Base-by-base conservation (phyloP, 192 early-diverging fungal genomes). In the Podila epicladia region DNA sequence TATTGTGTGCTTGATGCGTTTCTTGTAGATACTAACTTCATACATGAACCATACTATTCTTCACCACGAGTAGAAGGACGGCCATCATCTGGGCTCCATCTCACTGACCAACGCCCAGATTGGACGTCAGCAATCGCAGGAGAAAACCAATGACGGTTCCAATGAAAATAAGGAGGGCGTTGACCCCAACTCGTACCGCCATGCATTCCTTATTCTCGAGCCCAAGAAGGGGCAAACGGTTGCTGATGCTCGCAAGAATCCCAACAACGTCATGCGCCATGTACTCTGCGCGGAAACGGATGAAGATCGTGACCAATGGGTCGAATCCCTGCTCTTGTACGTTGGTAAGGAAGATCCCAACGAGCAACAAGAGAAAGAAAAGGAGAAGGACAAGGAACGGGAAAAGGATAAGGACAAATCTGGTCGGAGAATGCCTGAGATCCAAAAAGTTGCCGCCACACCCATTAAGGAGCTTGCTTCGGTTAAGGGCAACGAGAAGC, bases 261-360 rank as follows among this genome's bases (percentile, higher is more conserved):
- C 77, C 9, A 65, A 61, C 62, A 73, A 45, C 35, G 77, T 80
- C 20, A 73, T 73, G 19, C 76, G 91, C 8, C 96, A 97, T 71
- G 90, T 97, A 37, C 91, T 99, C 50, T 96, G 93, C 83, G 95
- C 96, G 13, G 93, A 94, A n/a, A 94, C 91, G 9, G 96, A 97
- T 58, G 75, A 87, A 62, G 97, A 99, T 57, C 87, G 97, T 53
- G 96, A 97, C 82, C 92, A 92, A 31, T 99, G 97, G 97, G 92
- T 99, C 0, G 87, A 90, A 58, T 89, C 91, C 3, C 75, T 97
- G 70, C 61, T 88, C 58, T 62, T 86, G 20, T 83, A 87, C 72
- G 85, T 86, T 20, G 82, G 75, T 9, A 80, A 73, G 57, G 77
- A 80, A 4, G 29, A 53, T 24, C 0, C 66, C 8, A 66, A 69